Evolutionary conservation across 1,284 basidiomycete species (phyloP).

Genomic region (Ganoderma multipileum): DNA sequence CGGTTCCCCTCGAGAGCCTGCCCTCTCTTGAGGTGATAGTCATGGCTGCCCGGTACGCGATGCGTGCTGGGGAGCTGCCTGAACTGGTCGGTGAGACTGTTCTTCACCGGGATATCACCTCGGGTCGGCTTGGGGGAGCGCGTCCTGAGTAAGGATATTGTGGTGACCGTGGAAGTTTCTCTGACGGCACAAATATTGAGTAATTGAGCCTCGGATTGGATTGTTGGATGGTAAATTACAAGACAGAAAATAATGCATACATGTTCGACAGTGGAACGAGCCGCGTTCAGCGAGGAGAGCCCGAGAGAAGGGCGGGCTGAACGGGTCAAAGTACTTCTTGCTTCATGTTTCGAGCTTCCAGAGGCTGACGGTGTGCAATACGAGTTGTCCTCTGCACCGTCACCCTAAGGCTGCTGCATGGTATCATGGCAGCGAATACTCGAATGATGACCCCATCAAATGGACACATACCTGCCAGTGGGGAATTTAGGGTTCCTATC

Average conservation of each 20-base stretch:
- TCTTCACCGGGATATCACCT: conserved; percentile 27
- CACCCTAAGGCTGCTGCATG: not conserved
- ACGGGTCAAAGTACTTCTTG: conserved; percentile 37
- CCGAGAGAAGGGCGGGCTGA: conserved; percentile 10
- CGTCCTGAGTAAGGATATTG: not conserved
- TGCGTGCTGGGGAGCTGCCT: conserved; percentile 21
- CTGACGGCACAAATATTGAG: not conserved
- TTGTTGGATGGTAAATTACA: not conserved
- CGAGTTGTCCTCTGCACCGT: conserved; percentile 4
- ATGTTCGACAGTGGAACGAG: conserved; percentile 40
- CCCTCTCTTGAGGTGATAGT: conserved; percentile 13
- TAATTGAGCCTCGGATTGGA: not conserved
- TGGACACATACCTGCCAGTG: not conserved
- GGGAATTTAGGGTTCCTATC: too few relatives aligned
- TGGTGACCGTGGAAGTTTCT: not conserved
- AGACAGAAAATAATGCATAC: not conserved
- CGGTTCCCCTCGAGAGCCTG: conserved; percentile 8
- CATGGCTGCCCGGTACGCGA: conserved; percentile 12
- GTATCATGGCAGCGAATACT: not conserved
- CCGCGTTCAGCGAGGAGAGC: conserved; percentile 26
- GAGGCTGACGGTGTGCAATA: conserved; percentile 19
- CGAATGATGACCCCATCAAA: not conserved
- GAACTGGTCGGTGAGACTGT: conserved; percentile 6
- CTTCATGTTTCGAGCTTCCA: conserved; percentile 26
- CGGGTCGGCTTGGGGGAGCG: conserved; percentile 22